Evolutionary conservation across 148 eudicot species (phyloP).

Genomic region (Vaccinium corymbosum): DNA sequence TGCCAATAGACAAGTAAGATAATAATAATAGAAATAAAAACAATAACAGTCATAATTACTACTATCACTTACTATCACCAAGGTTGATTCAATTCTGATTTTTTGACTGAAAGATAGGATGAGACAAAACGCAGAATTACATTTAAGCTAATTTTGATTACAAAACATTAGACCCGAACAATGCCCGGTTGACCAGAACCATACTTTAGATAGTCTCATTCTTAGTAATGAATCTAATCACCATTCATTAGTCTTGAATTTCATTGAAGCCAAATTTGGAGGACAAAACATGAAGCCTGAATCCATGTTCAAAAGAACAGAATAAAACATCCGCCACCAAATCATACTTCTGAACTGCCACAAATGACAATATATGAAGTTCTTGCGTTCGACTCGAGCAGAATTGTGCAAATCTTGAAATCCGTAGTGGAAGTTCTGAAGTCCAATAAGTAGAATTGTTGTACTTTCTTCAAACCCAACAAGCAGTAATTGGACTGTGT

Average conservation of each 20-base stretch:
- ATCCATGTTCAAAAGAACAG: background rate
- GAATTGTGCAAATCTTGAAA: background rate
- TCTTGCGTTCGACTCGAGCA: background rate
- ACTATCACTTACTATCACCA: background rate
- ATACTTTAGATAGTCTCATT: background rate
- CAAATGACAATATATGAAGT: background rate
- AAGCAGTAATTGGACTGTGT: no score
- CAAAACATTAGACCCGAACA: background rate
- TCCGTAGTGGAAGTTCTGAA: background rate
- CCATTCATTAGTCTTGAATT: background rate
- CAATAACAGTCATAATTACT: background rate
- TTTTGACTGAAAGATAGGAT: background rate
- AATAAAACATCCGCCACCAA: background rate
- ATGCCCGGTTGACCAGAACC: background rate
- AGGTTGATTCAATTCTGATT: background rate
- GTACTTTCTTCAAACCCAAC: background rate
- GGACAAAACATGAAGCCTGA: background rate
- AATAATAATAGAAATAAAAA: background rate
- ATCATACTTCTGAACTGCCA: background rate
- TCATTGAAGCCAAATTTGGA: conserved; percentile 1
- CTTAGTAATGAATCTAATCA: background rate
- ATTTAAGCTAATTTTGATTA: background rate
- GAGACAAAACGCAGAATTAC: background rate
- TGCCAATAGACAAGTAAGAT: background rate
- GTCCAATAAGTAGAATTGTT: background rate